Evolutionary conservation across 192 early-diverging fungal genomes (phyloP), one percentile per base, ranked within the genome.

Genomic region (Rhizophlyctis rosea): DNA sequence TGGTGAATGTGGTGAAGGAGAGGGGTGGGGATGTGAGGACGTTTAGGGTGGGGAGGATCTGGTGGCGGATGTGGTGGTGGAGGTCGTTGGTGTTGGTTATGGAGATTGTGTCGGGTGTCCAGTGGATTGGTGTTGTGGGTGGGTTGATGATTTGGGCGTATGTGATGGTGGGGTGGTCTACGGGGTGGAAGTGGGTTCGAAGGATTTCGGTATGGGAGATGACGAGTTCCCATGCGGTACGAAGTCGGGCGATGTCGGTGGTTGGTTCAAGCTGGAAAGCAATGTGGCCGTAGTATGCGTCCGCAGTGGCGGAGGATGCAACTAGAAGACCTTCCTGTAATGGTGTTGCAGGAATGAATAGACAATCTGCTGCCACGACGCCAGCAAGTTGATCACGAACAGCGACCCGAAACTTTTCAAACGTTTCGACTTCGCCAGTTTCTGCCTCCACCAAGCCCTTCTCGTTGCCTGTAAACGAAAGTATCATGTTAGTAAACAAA

Each of bases 251-350:
- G 1, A 52, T 25, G 50, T 52, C 50, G 14, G 25, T 25, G 9
- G 4, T 34, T 23, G 5, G 33, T 4, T 63, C 52, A 14, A 64
- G 53, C 2, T 25, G 28, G 36, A 54, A 67, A 13, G 61, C 44
- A 49, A 25, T n/a, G 31, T 67, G 58, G 31, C 69, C 54, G 47
- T 50, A 23, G 59, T 69, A 71, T 0, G 47, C 27, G 16, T 32
- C 32, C 9, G 14, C 30, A 25, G 50, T 51, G 9, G 14, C 1
- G 13, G 28, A 14, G 7, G 11, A 61, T 24, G 34, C 27, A 29
- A 18, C 57, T 24, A 71, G 47, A 66, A 72, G 64, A 34, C 25
- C 51, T 33, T 69, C 59, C 64, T 72, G 70, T 36, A 69, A 54
- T 25, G 55, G 61, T 9, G 70, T 70, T 30, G 67, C 70, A 31